Evolutionary conservation across 2,329 filamentous ascomycete species (phyloP).

Genomic region (Cladosporium sp.): DNA sequence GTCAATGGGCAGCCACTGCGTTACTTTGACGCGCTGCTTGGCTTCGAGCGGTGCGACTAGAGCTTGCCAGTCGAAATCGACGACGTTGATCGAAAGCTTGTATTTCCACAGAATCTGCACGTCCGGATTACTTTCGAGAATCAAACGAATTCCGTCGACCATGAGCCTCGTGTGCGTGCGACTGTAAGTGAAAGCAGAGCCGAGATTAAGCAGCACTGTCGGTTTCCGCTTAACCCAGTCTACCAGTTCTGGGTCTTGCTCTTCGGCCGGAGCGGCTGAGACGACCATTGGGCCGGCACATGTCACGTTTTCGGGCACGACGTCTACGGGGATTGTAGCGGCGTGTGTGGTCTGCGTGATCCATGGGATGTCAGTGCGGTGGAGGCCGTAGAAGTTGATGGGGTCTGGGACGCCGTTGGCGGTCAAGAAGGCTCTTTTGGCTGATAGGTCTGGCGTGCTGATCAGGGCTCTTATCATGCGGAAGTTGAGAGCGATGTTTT

Average conservation of each 20-base stretch:
- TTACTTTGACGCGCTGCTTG: slow-evolving; percentile 5
- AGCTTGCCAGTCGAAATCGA: slow-evolving; percentile 12
- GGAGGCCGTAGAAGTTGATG: slow-evolving; percentile 16
- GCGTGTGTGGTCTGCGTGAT: slow-evolving; percentile 13
- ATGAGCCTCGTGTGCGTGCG: not conserved
- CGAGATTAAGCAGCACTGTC: slow-evolving; percentile 12
- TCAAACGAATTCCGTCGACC: not conserved
- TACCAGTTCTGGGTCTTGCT: slow-evolving; percentile 13
- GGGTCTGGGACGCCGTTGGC: slow-evolving; percentile 6
- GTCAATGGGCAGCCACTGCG: slow-evolving; percentile 9
- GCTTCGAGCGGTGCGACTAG: not conserved
- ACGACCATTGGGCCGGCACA: slow-evolving; percentile 7
- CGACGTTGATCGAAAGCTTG: not conserved
- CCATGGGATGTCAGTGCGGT: slow-evolving; percentile 12
- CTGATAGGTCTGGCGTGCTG: slow-evolving; percentile 8
- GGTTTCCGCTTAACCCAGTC: slow-evolving; percentile 5
- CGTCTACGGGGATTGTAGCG: slow-evolving; percentile 7
- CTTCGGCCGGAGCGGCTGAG: slow-evolving; percentile 3
- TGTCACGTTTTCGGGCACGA: slow-evolving; percentile 7
- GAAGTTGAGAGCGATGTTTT: slow-evolving; percentile 15
- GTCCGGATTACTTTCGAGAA: not conserved
- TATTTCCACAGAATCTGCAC: slow-evolving; percentile 16
- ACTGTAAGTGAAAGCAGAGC: slow-evolving; percentile 11
- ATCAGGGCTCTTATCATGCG: not conserved
- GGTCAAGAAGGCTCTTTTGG: slow-evolving; percentile 7